Percentiles rank a stretch among this genome's conserved stretches.
These are phyloP conservation scores for Lanmaoa rubissima DNA, from an alignment of 768 basidiomycete species.

Conservation along the genomic window DNA sequence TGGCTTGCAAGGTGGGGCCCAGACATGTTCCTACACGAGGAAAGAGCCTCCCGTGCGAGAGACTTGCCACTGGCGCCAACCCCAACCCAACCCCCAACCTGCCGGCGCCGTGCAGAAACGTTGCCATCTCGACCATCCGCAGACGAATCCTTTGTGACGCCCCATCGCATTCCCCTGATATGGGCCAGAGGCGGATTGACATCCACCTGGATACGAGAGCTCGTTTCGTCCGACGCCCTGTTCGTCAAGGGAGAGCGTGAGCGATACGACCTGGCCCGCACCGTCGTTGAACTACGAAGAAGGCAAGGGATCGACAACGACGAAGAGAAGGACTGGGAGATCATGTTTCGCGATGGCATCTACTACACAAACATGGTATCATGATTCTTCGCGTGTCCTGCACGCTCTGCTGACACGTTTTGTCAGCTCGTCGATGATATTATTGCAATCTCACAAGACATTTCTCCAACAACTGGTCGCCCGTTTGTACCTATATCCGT, in stretches of 20 bases:
- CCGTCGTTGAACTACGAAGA: slow-evolving; percentile 73
- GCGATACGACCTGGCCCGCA: slow-evolving; percentile 74
- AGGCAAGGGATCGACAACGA: slow-evolving; percentile 48
- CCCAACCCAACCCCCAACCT: slow-evolving; percentile 11
- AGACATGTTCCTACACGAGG: slow-evolving; percentile 73
- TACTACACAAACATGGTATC: slow-evolving; percentile 86
- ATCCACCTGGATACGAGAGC: slow-evolving; percentile 69
- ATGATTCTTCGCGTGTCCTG: background rate
- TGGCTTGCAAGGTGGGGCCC: slow-evolving; percentile 87
- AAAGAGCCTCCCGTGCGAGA: slow-evolving; percentile 28
- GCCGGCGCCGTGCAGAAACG: slow-evolving; percentile 32
- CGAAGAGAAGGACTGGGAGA: slow-evolving; percentile 70
- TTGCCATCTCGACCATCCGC: slow-evolving; percentile 23
- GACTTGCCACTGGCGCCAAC: slow-evolving; percentile 19
- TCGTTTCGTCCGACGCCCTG: slow-evolving; percentile 75
- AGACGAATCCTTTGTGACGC: slow-evolving; percentile 12
- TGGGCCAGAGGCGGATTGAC: slow-evolving; percentile 76
- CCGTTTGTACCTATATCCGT: slow-evolving; percentile 66
- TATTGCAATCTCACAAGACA: slow-evolving; percentile 67
- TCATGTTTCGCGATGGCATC: slow-evolving; percentile 72
- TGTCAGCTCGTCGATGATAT: slow-evolving; percentile 78
- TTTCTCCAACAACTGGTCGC: slow-evolving; percentile 65
- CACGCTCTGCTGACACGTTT: background rate
- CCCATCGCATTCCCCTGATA: slow-evolving; percentile 46
- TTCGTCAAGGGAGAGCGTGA: slow-evolving; percentile 79